Conservation (phyloP, 2,329 filamentous ascomycete species). For the Sclerotinia borealis region DNA sequence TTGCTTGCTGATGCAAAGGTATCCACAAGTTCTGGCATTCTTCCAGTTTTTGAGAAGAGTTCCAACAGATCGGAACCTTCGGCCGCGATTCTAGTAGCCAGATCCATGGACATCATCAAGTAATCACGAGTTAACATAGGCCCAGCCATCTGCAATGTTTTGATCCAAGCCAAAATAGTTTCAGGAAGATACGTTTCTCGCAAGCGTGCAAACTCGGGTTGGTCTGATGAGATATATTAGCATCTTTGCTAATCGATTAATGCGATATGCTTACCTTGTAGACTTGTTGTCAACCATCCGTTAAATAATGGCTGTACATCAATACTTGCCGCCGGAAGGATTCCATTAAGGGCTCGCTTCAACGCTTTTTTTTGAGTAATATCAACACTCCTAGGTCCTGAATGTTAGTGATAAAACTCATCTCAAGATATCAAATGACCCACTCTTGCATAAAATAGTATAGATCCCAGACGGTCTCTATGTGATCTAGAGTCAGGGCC, state of each 20-base stretch:
- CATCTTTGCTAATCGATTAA: conserved; percentile 11
- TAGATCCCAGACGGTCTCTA: conserved; percentile 53
- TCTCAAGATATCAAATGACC: conserved; percentile 8
- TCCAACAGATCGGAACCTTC: conserved; percentile 60
- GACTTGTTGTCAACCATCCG: conserved; percentile 49
- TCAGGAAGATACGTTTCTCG: conserved; percentile 80
- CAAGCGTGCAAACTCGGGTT: conserved; percentile 57
- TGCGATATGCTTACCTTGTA: conserved; percentile 18
- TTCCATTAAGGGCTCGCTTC: conserved; percentile 47
- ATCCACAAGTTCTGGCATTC: conserved; percentile 71
- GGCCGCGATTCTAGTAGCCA: conserved; percentile 69
- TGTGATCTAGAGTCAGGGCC: conserved; percentile 56
- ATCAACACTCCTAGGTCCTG: not conserved
- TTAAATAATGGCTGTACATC: conserved; percentile 56
- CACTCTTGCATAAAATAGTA: conserved; percentile 23
- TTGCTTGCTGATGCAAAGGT: conserved; percentile 53
- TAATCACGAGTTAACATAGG: conserved; percentile 68
- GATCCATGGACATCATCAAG: conserved; percentile 78
- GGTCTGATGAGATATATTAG: conserved; percentile 37
- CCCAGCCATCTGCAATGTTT: conserved; percentile 72
- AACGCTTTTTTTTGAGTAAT: conserved; percentile 39
- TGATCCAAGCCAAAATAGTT: conserved; percentile 75
- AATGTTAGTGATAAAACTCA: not conserved
- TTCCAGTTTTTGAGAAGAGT: conserved; percentile 56
- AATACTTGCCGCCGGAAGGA: conserved; percentile 49